A percentile compares a stretch with the other conserved stretches of the same genome.
phyloP scores from a whole-genome alignment of 2,329 filamentous ascomycete genomes.

The Trichoderma atroviride region DNA sequence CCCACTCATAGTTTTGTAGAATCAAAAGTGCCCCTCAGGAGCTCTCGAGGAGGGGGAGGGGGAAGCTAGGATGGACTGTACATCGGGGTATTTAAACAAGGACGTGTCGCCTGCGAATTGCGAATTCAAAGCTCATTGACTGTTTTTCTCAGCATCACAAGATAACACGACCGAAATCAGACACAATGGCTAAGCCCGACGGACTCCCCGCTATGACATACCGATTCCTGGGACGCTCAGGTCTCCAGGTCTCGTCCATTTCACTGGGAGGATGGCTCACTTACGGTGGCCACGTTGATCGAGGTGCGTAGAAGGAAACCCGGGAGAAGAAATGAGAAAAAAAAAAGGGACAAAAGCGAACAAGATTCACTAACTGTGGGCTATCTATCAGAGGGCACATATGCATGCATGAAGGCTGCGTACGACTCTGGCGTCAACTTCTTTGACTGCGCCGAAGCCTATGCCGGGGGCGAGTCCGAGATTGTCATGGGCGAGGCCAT shows the following conservation, averaged over 20 bases:
- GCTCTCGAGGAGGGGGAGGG: background rate
- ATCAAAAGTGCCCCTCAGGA: slow-evolving; percentile 5
- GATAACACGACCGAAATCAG: background rate
- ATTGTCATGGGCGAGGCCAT: slow-evolving; percentile 64
- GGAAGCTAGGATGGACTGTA: background rate
- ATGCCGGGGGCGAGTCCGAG: slow-evolving; percentile 63
- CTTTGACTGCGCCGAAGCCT: slow-evolving; percentile 63
- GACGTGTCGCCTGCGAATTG: background rate
- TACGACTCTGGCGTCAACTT: slow-evolving; percentile 65
- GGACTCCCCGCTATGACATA: slow-evolving; percentile 64
- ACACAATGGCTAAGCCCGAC: slow-evolving; percentile 45
- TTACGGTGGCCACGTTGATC: slow-evolving; percentile 72
- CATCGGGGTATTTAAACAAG: slow-evolving; percentile 1
- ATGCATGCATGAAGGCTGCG: slow-evolving; percentile 63
- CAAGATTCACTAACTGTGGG: background rate
- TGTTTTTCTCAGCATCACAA: background rate
- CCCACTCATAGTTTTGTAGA: background rate
- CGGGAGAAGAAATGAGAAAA: background rate
- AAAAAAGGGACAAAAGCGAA: background rate
- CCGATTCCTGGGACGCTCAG: slow-evolving; percentile 70
- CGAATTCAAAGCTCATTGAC: background rate
- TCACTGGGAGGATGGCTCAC: slow-evolving; percentile 74
- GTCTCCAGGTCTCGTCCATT: slow-evolving; percentile 73
- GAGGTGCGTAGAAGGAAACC: slow-evolving; percentile 49
- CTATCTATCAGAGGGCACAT: slow-evolving; percentile 40